Percentiles rank a stretch among this genome's conserved stretches.
Conservation (phyloP, 306 rosid species). For the Alnus rubra region DNA sequence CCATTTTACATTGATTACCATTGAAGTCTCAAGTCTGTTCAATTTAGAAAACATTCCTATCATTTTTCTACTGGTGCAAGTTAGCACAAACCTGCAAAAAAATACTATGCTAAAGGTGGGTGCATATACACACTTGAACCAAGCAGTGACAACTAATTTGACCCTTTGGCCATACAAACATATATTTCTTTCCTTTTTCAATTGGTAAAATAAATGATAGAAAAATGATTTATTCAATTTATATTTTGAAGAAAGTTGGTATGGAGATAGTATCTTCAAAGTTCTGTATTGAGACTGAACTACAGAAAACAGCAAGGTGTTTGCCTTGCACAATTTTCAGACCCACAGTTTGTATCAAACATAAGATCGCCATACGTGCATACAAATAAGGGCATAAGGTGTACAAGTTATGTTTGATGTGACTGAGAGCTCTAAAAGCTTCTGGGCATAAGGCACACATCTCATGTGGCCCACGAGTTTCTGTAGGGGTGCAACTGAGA, state of each 20-base stretch:
- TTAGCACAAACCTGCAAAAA: background rate
- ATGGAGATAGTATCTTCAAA: background rate
- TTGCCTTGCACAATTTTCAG: background rate
- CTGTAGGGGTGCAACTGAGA: background rate
- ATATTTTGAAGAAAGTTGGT: background rate
- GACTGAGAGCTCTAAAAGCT: too few relatives aligned
- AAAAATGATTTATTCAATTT: background rate
- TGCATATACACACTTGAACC: background rate
- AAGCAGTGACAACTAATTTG: conserved; percentile 7
- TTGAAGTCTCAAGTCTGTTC: background rate
- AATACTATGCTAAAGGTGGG: background rate
- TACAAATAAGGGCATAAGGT: too few relatives aligned
- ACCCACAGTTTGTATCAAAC: background rate
- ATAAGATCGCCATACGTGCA: too few relatives aligned
- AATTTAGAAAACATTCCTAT: background rate
- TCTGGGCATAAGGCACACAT: too few relatives aligned
- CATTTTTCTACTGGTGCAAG: background rate
- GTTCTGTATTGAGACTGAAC: background rate
- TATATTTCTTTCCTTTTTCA: background rate
- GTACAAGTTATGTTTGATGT: too few relatives aligned
- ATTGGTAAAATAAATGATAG: background rate
- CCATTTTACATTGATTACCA: background rate
- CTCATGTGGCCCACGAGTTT: background rate
- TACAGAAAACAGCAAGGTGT: background rate
- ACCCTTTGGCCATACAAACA: background rate